Conservation (phyloP, 768 basidiomycete species). For the Fistulinella prunicolor region DNA sequence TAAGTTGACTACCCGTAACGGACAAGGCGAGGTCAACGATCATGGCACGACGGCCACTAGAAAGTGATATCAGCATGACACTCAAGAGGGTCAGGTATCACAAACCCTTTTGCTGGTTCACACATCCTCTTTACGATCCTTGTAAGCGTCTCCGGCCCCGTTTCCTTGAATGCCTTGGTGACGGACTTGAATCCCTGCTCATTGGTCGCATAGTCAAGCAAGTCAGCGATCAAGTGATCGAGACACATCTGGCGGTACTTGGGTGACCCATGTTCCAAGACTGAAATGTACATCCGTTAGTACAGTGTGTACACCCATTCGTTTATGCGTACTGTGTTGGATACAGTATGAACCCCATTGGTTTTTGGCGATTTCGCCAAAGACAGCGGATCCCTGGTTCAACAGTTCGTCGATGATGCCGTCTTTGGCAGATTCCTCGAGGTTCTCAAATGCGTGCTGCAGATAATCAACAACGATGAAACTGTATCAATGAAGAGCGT, state of each 20-base stretch:
- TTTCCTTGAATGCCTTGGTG: conserved; percentile 83
- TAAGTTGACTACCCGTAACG: conserved; percentile 80
- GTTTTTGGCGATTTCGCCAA: conserved; percentile 76
- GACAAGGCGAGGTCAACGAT: conserved; percentile 85
- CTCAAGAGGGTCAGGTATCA: not conserved
- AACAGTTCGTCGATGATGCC: conserved; percentile 83
- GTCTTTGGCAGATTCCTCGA: conserved; percentile 79
- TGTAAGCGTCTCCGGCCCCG: conserved; percentile 72
- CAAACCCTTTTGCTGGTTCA: conserved; percentile 77
- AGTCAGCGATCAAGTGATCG: conserved; percentile 72
- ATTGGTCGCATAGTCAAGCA: conserved; percentile 75
- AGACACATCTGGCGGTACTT: conserved; percentile 72
- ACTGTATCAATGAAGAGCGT: conserved; percentile 3
- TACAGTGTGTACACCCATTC: not conserved
- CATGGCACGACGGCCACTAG: conserved; percentile 71
- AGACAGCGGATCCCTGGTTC: conserved; percentile 63
- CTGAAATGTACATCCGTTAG: conserved; percentile 34
- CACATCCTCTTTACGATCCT: conserved; percentile 79
- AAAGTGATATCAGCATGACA: conserved; percentile 19
- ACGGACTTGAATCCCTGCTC: conserved; percentile 89
- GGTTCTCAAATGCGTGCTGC: conserved; percentile 82
- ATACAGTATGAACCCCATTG: conserved; percentile 90
- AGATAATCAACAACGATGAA: conserved; percentile 10
- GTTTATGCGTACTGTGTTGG: conserved; percentile 64
- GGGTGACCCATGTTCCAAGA: conserved; percentile 80